phyloP scores from a whole-genome alignment of 176 grass and related monocot species.

The Aegilops speltoides region DNA sequence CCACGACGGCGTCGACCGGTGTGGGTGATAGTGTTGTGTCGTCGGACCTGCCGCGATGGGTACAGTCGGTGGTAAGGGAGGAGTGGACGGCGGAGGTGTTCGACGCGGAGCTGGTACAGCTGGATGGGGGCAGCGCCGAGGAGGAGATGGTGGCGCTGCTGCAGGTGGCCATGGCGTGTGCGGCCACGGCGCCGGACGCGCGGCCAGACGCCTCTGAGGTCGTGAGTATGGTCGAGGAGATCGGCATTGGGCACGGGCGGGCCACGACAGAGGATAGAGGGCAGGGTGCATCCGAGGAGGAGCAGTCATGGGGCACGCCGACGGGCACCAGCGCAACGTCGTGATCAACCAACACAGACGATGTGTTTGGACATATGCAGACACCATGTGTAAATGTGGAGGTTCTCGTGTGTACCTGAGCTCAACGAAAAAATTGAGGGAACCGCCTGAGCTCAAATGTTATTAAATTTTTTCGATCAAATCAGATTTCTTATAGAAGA shows the following conservation, averaged over 20 bases:
- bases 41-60: constrained; percentile 76
- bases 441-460: not conserved
- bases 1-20: constrained; percentile 2
- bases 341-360: not conserved
- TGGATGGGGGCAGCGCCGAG: constrained; percentile 43
- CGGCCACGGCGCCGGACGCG: constrained; percentile 54
- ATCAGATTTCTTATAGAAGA: not conserved
- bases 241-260: constrained; percentile 26
- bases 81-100: constrained; percentile 99
- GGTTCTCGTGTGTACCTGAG: not conserved
- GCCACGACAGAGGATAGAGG: constrained; percentile 27
- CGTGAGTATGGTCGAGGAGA: constrained; percentile 68
- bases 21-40: not conserved
- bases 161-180: constrained; percentile 90
- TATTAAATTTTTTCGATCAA: not conserved
- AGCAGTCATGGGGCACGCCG: constrained; percentile 45
- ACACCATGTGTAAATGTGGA: not conserved
- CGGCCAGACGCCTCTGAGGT: constrained; percentile 53
- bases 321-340: constrained; percentile 33
- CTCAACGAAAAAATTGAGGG: not conserved
- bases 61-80: constrained; percentile 93
- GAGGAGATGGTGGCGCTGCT: constrained; percentile 96
- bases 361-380: not conserved
- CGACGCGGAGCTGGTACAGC: constrained; percentile 68
- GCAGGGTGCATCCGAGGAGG: constrained; percentile 24